Evolutionary conservation across 495 filamentous ascomycete species (phyloP).

Genomic region (Mycothermus thermophilus): DNA sequence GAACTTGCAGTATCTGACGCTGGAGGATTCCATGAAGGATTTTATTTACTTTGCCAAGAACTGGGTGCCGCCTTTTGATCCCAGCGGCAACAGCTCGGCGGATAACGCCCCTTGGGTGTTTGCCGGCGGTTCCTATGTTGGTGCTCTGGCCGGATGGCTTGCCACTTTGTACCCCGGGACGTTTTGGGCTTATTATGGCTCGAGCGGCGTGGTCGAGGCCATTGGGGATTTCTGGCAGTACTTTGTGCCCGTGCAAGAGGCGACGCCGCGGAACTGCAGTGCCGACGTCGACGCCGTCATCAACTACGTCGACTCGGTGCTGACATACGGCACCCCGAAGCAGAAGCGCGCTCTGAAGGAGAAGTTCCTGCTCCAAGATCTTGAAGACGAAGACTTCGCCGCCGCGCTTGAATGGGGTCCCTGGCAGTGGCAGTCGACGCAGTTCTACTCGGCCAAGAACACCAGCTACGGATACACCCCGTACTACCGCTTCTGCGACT

Average conservation of each 20-base stretch:
- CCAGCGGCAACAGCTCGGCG: conserved; percentile 34
- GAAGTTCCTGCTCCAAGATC: conserved; percentile 40
- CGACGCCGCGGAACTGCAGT: conserved; percentile 52
- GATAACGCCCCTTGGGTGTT: conserved; percentile 49
- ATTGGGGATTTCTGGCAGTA: conserved; percentile 55
- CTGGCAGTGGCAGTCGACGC: conserved; percentile 42
- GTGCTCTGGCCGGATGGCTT: conserved; percentile 50
- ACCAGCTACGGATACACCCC: conserved; percentile 11
- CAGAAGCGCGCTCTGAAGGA: conserved; percentile 40
- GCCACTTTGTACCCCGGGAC: conserved; percentile 45
- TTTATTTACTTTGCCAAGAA: conserved; percentile 48
- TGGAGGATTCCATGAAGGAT: conserved; percentile 49
- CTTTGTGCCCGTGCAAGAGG: conserved; percentile 47
- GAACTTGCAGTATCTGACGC: conserved; percentile 47
- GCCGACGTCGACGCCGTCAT: conserved; percentile 41
- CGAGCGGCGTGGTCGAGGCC: conserved; percentile 48
- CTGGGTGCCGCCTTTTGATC: conserved; percentile 44
- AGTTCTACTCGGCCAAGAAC: conserved; percentile 23
- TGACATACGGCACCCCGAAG: conserved; percentile 26
- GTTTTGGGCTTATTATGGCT: conserved; percentile 54
- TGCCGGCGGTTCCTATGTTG: conserved; percentile 51
- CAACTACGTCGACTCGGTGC: conserved; percentile 40
- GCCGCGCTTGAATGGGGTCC: conserved; percentile 40
- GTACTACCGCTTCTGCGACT: conserved; percentile 24
- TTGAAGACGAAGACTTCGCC: conserved; percentile 48